Conservation (phyloP, 2,329 filamentous ascomycete genomes). For the Rhexocercosporidium sp. region DNA sequence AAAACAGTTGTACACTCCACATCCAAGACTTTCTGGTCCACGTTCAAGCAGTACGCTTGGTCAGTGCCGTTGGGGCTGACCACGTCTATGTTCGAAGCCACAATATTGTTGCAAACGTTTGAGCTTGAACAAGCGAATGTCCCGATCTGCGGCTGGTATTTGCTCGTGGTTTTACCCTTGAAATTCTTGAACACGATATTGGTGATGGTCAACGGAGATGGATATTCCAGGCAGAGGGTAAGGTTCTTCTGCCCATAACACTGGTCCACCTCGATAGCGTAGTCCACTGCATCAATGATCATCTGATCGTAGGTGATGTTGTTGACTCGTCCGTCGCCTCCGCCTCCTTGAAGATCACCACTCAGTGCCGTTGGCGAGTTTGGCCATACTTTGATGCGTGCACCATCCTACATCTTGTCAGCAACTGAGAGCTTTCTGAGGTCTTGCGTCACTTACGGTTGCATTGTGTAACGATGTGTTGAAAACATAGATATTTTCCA, state of each 20-base stretch:
- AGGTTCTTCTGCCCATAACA: constrained; percentile 68
- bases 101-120: constrained; percentile 56
- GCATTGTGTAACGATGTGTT: constrained; percentile 65
- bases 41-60: constrained; percentile 51
- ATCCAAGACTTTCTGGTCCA: constrained; percentile 44
- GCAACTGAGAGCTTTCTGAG: constrained; percentile 35
- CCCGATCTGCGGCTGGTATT: constrained; percentile 50
- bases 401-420: constrained; percentile 59
- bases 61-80: constrained; percentile 52
- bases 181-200: constrained; percentile 63
- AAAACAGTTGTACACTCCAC: constrained; percentile 43
- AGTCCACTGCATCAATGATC: constrained; percentile 65
- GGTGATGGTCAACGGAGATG: constrained; percentile 59
- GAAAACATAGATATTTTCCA: constrained; percentile 70
- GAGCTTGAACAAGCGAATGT: constrained; percentile 54
- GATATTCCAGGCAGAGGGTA: constrained; percentile 64
- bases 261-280: constrained; percentile 68
- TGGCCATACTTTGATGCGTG: constrained; percentile 78
- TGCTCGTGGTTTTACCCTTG: constrained; percentile 55
- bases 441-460: constrained; percentile 34
- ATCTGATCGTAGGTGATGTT: constrained; percentile 73
- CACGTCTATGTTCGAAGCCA: constrained; percentile 51
- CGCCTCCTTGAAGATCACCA: constrained; percentile 68
- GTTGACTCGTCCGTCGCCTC: constrained; percentile 62
- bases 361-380: constrained; percentile 54